phyloP scores from a whole-genome alignment of 1,284 basidiomycete genomes.

The Ganoderma lingzhi region DNA sequence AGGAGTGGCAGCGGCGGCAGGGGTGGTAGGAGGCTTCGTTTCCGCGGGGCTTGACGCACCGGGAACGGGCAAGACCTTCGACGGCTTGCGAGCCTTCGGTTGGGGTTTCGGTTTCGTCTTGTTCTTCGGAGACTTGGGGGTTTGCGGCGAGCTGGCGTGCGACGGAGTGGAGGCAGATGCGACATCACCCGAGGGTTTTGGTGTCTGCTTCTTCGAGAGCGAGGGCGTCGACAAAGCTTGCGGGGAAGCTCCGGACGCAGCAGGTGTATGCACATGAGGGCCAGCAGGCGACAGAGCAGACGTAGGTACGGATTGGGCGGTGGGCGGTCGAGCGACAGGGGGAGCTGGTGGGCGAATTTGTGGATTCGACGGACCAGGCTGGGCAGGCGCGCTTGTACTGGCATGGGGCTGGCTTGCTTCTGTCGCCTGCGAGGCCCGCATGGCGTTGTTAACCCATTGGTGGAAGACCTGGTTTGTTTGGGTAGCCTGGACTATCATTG shows the following conservation, averaged over 20 bases:
- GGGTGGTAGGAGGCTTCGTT: slow-evolving; percentile 43
- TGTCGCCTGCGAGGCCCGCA: not conserved
- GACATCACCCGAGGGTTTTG: slow-evolving; percentile 25
- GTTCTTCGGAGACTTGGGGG: slow-evolving; percentile 47
- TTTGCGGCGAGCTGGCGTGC: slow-evolving; percentile 54
- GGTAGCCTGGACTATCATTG: slow-evolving; percentile 56
- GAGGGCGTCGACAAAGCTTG: slow-evolving; percentile 17
- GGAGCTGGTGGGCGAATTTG: slow-evolving; percentile 14
- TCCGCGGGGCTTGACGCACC: slow-evolving; percentile 32
- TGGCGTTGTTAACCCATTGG: slow-evolving; percentile 13
- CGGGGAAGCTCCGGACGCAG: slow-evolving; percentile 15
- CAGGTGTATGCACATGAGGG: slow-evolving; percentile 16
- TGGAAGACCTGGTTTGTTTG: slow-evolving; percentile 51
- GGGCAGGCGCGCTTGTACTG: not conserved
- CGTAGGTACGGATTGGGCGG: slow-evolving; percentile 8
- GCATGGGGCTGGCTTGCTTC: slow-evolving; percentile 5
- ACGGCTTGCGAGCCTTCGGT: slow-evolving; percentile 44
- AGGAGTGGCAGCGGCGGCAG: slow-evolving; percentile 38
- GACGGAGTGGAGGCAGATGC: slow-evolving; percentile 43
- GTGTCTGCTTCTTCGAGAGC: slow-evolving; percentile 29
- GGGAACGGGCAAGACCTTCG: slow-evolving; percentile 22
- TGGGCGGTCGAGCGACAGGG: slow-evolving; percentile 4
- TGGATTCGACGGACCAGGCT: slow-evolving; percentile 3
- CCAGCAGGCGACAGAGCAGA: slow-evolving; percentile 18
- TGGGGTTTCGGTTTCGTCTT: slow-evolving; percentile 48